Conservation (phyloP, 768 basidiomycete species). For the Gymnopilus junonius region DNA sequence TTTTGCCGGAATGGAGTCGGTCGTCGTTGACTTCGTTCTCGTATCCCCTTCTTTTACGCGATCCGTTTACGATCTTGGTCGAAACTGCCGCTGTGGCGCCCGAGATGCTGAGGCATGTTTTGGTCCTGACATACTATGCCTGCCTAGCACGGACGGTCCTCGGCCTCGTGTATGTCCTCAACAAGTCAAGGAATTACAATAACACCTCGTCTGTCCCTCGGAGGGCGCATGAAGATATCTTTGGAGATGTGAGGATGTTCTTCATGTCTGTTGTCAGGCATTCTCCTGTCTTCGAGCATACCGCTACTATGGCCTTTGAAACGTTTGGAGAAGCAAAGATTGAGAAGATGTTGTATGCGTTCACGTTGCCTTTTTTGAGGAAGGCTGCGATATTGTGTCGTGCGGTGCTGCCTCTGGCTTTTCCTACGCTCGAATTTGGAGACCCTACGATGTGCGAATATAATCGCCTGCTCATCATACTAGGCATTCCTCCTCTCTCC, state of each 20-base stretch:
- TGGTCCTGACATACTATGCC: conserved; percentile 90
- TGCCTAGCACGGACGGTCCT: conserved; percentile 86
- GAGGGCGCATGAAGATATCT: conserved; percentile 69
- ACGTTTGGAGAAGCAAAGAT: conserved; percentile 84
- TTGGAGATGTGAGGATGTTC: conserved; percentile 87
- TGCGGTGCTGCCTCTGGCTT: conserved; percentile 68
- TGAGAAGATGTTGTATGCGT: conserved; percentile 83
- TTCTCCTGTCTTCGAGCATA: conserved; percentile 86
- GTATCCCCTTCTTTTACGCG: conserved; percentile 84
- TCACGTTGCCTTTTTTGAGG: conserved; percentile 92
- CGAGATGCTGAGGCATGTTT: conserved; percentile 85
- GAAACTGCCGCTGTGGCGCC: conserved; percentile 92
- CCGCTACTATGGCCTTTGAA: conserved; percentile 77
- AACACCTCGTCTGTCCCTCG: conserved; percentile 46
- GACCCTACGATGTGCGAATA: conserved; percentile 69
- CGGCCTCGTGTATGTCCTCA: conserved; percentile 81
- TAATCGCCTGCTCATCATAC: conserved; percentile 68
- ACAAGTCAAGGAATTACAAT: conserved; percentile 65
- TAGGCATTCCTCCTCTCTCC: conserved; percentile 81
- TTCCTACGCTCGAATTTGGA: conserved; percentile 51
- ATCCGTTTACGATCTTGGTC: conserved; percentile 88
- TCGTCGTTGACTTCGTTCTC: conserved; percentile 83
- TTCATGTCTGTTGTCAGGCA: conserved; percentile 92
- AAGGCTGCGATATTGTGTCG: conserved; percentile 85
- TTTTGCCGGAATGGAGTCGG: conserved; percentile 91